Conservation (phyloP, 768 basidiomycete species). For the Xerocomellus chrysenteron region DNA sequence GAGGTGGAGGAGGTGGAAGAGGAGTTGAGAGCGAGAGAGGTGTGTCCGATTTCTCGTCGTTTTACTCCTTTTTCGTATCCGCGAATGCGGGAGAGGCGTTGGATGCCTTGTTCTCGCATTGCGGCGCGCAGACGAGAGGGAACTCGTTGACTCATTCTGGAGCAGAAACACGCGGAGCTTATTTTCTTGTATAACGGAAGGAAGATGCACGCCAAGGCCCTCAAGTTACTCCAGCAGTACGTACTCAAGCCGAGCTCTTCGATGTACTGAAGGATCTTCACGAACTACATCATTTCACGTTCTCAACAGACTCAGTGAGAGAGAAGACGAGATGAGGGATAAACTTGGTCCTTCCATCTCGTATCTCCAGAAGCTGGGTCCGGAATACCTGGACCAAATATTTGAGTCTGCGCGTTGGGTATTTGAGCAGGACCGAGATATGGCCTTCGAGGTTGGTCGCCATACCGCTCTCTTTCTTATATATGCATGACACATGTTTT, state of each 20-base stretch:
- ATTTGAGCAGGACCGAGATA: constrained; percentile 67
- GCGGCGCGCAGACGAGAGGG: neutral
- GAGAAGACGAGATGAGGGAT: constrained; percentile 74
- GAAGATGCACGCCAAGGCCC: constrained; percentile 90
- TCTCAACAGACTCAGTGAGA: constrained; percentile 66
- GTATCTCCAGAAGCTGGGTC: constrained; percentile 89
- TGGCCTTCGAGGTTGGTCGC: constrained; percentile 70
- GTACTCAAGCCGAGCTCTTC: constrained; percentile 25
- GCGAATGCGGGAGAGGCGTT: neutral
- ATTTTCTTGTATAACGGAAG: constrained; percentile 91
- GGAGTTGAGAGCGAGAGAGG: constrained; percentile 75
- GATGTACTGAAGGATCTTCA: neutral
- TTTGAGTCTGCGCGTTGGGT: constrained; percentile 85
- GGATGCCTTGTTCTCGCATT: neutral
- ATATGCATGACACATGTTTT: neutral
- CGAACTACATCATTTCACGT: neutral
- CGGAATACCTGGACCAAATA: constrained; percentile 76
- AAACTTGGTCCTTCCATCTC: constrained; percentile 80
- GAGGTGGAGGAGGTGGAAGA: constrained; percentile 94
- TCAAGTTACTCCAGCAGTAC: constrained; percentile 82
- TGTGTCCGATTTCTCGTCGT: constrained; percentile 29
- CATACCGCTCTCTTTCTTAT: neutral
- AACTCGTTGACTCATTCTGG: neutral
- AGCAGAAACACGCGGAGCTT: constrained; percentile 87
- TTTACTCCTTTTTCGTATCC: neutral